Evolutionary conservation across 805 yeast genomes (phyloP).

Genomic region (Vanderwaltozyma polyspora): DNA sequence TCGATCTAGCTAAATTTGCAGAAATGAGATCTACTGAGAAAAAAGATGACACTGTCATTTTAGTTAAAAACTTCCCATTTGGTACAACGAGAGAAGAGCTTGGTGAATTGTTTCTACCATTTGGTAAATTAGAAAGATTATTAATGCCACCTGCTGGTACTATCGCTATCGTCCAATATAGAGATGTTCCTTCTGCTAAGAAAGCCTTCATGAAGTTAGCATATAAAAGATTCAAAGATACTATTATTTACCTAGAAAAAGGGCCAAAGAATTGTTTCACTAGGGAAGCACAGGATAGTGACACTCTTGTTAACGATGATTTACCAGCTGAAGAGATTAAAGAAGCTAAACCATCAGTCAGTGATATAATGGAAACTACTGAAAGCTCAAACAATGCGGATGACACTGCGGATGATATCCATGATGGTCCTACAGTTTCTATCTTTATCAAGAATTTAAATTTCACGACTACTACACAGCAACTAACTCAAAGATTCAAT

Average conservation of each 20-base stretch:
- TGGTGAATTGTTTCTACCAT: conserved; percentile 66
- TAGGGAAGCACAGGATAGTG: conserved; percentile 38
- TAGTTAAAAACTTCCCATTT: conserved; percentile 84
- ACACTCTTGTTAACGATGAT: conserved; percentile 21
- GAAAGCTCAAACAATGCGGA: conserved; percentile 32
- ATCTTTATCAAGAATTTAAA: conserved; percentile 87
- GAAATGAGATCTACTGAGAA: conserved; percentile 35
- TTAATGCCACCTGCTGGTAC: conserved; percentile 96
- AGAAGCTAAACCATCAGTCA: conserved; percentile 22
- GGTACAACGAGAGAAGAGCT: conserved; percentile 76
- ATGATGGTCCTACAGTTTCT: conserved; percentile 72
- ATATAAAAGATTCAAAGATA: conserved; percentile 76
- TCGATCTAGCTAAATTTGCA: conserved; percentile 65
- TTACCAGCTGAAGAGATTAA: conserved; percentile 24
- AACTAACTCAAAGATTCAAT: conserved; percentile 51
- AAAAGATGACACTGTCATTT: conserved; percentile 67
- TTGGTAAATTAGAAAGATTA: conserved; percentile 69
- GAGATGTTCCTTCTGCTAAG: conserved; percentile 75
- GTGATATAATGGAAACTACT: conserved; percentile 29
- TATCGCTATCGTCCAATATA: conserved; percentile 83
- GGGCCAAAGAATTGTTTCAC: conserved; percentile 80
- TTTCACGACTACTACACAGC: conserved; percentile 58
- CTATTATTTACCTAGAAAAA: conserved; percentile 82
- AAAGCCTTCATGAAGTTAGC: conserved; percentile 82
- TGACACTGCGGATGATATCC: conserved; percentile 28